phyloP scores from a whole-genome alignment of 352 stramenopile species.

The Aphanomyces cochlioides region DNA sequence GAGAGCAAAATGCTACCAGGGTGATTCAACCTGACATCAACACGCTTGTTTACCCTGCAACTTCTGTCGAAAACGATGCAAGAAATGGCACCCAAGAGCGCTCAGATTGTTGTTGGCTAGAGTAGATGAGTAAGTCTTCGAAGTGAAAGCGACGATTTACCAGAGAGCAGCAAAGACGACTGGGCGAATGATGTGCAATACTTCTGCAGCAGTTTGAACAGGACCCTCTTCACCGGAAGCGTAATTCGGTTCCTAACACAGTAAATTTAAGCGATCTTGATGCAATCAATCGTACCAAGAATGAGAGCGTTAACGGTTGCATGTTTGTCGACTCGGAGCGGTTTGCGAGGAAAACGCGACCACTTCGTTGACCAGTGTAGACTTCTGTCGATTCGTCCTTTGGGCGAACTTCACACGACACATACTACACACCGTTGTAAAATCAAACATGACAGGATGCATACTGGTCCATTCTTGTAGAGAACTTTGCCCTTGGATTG shows the following conservation, averaged over 20 bases:
- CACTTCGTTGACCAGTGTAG: constrained; percentile 26
- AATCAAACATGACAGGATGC: not conserved
- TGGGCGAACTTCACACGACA: constrained; percentile 22
- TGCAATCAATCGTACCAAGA: constrained; percentile 8
- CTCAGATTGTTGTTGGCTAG: constrained; percentile 28
- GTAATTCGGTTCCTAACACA: constrained; percentile 10
- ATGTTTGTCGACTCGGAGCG: constrained; percentile 1
- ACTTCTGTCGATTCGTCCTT: constrained; percentile 7
- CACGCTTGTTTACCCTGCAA: constrained; percentile 11
- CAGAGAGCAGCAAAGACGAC: constrained; percentile 62
- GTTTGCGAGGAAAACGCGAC: constrained; percentile 11
- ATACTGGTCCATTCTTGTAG: constrained; percentile 25
- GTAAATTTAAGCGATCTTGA: not conserved
- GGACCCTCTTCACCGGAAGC: constrained; percentile 26
- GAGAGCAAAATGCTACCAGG: constrained; percentile 5
- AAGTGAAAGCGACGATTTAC: not conserved
- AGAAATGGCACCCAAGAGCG: constrained; percentile 29
- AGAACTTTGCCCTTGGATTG: constrained; percentile 35
- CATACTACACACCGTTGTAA: constrained; percentile 15
- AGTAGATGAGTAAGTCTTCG: not conserved
- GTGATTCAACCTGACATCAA: too few species aligned
- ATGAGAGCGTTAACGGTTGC: constrained; percentile 17
- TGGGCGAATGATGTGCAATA: constrained; percentile 74
- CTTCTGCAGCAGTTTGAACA: constrained; percentile 55
- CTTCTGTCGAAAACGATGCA: constrained; percentile 29